Base-by-base conservation (phyloP, 139 green algal species). In the Trebouxia sp. region DNA sequence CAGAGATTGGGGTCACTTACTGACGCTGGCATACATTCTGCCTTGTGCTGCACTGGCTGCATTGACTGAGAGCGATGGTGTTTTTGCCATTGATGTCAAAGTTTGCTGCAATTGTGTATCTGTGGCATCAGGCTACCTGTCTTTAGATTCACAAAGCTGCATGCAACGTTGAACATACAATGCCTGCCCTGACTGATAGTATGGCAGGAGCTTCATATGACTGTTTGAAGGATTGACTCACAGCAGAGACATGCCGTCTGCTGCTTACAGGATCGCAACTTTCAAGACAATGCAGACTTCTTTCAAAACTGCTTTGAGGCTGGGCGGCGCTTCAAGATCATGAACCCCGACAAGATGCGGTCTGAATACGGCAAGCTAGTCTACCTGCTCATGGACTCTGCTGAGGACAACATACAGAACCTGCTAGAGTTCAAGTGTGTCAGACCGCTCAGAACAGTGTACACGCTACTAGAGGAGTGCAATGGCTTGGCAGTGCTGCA, bases 261-360 rank as follows among this genome's bases (percentile, higher is more conserved):
- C 30, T 55, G 41, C 8, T 43, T 56, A 24, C 42, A 77, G 69
- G 69, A 77, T 56, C 84, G 91, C 9, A 79, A 93, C 80, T 97
- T 98, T 82, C 83, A 82, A 0, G 88, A 92, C 62, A 93, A 96
- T 58, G 80, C 82, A 0, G 76, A 83, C 5, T 97, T 95, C 82
- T 97, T 96, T 83, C 91, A 91, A 86, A 65, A 90, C 22, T 85
- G 90, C 45, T 98, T 97, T 87, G 94, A 98, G 87, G 87, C 97
- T 6, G 95, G 93, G 24, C 84, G 95, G 32, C 85, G 95, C 28
- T 94, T 96, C 88, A 98, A 98, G 87, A 92, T 98, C 81, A 95
- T 97, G 89, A 98, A 98, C 84, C 94, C 94, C 0, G 95, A 99
- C 67, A 96, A 96, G 69, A 98, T 99, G 96, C 90, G 96, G 22